These are phyloP conservation scores for Trichosanthes cucumerina DNA, from an alignment of 306 rosid species.

Conservation along the genomic window DNA sequence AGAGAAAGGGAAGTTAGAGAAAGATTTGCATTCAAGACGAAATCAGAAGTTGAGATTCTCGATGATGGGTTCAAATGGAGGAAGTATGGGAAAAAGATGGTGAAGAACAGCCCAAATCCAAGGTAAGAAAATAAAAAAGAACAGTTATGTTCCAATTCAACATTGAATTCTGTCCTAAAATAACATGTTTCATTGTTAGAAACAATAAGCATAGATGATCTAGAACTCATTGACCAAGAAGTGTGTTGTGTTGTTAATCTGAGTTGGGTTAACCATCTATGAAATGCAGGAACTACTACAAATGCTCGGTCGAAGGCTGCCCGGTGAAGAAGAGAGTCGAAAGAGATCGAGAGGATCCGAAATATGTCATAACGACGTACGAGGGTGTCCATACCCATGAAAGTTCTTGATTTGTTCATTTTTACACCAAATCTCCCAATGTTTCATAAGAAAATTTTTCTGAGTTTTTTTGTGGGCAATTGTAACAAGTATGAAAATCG, in stretches of 20 bases:
- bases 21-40: slow-evolving; percentile 58
- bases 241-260: not conserved
- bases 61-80: slow-evolving; percentile 93
- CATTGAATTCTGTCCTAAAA: not conserved
- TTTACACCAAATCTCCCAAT: not conserved
- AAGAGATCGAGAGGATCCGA: slow-evolving; percentile 68
- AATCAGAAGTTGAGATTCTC: slow-evolving; percentile 61
- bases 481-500: not conserved
- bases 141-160: not conserved
- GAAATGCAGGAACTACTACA: slow-evolving; percentile 70
- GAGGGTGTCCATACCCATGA: slow-evolving; percentile 77
- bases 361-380: slow-evolving; percentile 72
- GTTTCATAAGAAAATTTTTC: not conserved
- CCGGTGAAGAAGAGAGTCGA: slow-evolving; percentile 89
- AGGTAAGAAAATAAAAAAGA: slow-evolving; percentile 30
- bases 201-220: not conserved
- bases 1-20: slow-evolving; percentile 25
- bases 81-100: slow-evolving; percentile 91
- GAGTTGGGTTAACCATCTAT: not conserved
- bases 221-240: not conserved
- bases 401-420: slow-evolving; percentile 17
- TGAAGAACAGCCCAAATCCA: slow-evolving; percentile 85
- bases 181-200: not conserved
- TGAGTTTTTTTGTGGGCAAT: not conserved
- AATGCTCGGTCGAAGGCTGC: slow-evolving; percentile 77